Conservation (phyloP, 768 basidiomycete genomes). For the Paxillus involutus region DNA sequence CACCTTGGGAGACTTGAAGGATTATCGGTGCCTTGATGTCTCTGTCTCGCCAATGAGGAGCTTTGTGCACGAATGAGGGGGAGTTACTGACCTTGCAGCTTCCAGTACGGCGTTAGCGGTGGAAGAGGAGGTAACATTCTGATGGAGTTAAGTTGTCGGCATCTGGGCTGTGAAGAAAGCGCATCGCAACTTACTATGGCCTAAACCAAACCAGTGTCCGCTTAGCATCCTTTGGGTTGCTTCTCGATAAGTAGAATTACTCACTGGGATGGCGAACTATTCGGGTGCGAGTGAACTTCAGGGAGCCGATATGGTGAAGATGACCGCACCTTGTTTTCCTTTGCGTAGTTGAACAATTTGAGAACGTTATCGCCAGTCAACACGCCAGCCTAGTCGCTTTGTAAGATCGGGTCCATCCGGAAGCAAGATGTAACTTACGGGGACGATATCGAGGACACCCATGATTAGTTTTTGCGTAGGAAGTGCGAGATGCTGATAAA, state of each 20-base stretch:
- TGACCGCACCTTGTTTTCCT: slow-evolving; percentile 72
- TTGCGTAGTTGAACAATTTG: slow-evolving; percentile 94
- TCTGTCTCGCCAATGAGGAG: slow-evolving; percentile 36
- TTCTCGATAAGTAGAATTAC: slow-evolving; percentile 28
- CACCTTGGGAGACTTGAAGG: slow-evolving; percentile 96
- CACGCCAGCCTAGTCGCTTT: slow-evolving; percentile 72
- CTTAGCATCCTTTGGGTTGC: background rate
- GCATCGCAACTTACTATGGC: slow-evolving; percentile 64
- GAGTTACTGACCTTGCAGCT: slow-evolving; percentile 72
- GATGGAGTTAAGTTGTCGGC: slow-evolving; percentile 1
- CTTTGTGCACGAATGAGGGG: slow-evolving; percentile 1
- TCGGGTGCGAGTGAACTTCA: slow-evolving; percentile 12
- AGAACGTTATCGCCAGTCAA: slow-evolving; percentile 93
- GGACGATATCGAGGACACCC: slow-evolving; percentile 84
- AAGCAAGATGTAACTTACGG: slow-evolving; percentile 48
- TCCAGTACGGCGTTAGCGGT: slow-evolving; percentile 93
- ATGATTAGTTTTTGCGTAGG: slow-evolving; percentile 35
- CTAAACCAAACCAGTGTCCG: slow-evolving; percentile 34
- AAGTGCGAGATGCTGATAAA: slow-evolving; percentile 13
- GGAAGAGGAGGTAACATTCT: slow-evolving; percentile 98
- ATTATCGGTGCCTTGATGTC: slow-evolving; percentile 98
- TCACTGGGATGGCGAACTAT: slow-evolving; percentile 84
- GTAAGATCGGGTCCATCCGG: slow-evolving; percentile 2
- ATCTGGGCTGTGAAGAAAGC: background rate
- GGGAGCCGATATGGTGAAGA: background rate